Conservation (phyloP, 371 early-diverging fungal genomes). For the Dipsacomyces acuminosporus region DNA sequence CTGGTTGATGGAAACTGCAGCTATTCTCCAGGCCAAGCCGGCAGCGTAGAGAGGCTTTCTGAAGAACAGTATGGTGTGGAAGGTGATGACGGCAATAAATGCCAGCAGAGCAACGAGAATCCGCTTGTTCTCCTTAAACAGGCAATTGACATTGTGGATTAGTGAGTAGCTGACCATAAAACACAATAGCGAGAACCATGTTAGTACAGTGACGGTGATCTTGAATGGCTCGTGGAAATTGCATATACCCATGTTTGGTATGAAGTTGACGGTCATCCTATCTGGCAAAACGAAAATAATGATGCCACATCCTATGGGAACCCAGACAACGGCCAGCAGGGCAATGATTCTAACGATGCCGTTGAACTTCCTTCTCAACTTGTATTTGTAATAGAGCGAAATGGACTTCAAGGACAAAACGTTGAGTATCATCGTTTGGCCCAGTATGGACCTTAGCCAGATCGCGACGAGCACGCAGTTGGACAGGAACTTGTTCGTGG, state of each 20-base stretch:
- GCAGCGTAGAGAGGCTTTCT: slow-evolving; percentile 15
- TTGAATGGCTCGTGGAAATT: slow-evolving; percentile 17
- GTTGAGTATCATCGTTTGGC: slow-evolving; percentile 6
- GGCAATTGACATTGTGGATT: not conserved
- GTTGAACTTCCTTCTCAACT: not conserved
- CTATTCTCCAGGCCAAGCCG: slow-evolving; percentile 12
- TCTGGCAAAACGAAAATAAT: slow-evolving; percentile 11
- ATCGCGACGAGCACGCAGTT: slow-evolving; percentile 19
- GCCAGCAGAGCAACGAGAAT: not conserved
- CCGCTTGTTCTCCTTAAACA: slow-evolving; percentile 3
- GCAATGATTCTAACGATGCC: not conserved
- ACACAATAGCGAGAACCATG: slow-evolving; percentile 3
- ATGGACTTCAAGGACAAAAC: slow-evolving; percentile 1
- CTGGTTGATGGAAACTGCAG: slow-evolving; percentile 20
- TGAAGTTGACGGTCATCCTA: slow-evolving; percentile 2
- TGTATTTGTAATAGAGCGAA: slow-evolving; percentile 1
- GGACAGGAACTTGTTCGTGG: not conserved
- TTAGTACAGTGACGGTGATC: not conserved
- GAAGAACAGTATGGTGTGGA: slow-evolving; percentile 22
- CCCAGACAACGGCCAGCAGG: not conserved
- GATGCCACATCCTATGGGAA: not conserved
- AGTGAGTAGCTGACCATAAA: not conserved
- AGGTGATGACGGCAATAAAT: not conserved
- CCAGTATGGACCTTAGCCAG: slow-evolving; percentile 28
- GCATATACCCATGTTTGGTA: slow-evolving; percentile 12